phyloP scores from a whole-genome alignment of 2,329 filamentous ascomycete species.

The Neonectria punicea region DNA sequence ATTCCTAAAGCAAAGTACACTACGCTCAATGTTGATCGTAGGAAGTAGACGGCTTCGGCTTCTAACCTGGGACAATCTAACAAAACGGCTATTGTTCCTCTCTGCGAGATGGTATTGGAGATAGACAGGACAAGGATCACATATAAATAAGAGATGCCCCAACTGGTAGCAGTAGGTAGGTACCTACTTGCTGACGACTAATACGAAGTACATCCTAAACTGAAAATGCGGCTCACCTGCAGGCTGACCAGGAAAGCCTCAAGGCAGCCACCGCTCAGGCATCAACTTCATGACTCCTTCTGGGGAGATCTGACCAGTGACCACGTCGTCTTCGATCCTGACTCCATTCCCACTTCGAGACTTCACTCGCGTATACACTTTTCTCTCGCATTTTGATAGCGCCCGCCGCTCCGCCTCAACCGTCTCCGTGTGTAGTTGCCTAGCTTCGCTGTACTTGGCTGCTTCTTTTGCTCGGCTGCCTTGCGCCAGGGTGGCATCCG shows the following conservation, averaged over 20 bases:
- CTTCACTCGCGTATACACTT: background rate
- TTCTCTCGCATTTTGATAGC: background rate
- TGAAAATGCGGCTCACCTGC: slow-evolving; percentile 6
- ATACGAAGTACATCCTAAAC: background rate
- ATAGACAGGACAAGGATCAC: background rate
- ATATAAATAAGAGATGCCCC: background rate
- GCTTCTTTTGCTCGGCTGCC: slow-evolving; percentile 9
- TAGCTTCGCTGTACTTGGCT: background rate
- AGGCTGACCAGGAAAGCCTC: slow-evolving; percentile 18
- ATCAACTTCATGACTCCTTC: slow-evolving; percentile 12
- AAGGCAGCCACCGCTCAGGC: slow-evolving; percentile 23
- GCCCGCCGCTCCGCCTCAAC: background rate
- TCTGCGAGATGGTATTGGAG: background rate
- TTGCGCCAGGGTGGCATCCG: slow-evolving; percentile 7
- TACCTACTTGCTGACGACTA: background rate
- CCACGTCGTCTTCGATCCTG: background rate
- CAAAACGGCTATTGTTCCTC: background rate
- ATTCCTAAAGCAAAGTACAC: background rate
- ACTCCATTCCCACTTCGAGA: background rate
- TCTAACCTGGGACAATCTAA: too few relatives aligned
- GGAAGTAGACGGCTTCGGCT: too few relatives aligned
- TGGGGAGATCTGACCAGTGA: background rate
- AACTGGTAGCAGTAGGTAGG: too few relatives aligned
- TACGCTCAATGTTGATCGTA: too few relatives aligned
- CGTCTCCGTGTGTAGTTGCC: background rate